Percentiles rank a stretch among this genome's conserved stretches.
Conservation (phyloP, 257 asterid species). For the Voacanga thouarsii region DNA sequence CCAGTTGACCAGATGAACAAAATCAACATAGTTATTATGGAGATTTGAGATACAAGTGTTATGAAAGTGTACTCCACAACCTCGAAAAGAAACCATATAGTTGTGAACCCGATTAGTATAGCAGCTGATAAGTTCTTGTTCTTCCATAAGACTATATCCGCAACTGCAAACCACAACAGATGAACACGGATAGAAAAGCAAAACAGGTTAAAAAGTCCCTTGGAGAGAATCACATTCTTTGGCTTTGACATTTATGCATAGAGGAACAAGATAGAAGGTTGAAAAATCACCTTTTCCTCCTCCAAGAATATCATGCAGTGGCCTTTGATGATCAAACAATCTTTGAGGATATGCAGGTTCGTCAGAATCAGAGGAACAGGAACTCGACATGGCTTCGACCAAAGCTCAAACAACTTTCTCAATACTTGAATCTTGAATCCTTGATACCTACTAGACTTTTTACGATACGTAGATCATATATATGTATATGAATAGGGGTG, state of each 20-base stretch:
- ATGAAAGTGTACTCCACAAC: constrained; percentile 67
- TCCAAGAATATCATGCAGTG: constrained; percentile 59
- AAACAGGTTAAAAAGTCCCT: background rate
- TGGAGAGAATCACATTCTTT: background rate
- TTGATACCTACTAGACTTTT: background rate
- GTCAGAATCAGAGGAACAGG: constrained; percentile 59
- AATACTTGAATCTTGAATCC: background rate
- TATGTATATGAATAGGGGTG: constrained; percentile 5
- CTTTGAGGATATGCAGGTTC: constrained; percentile 36
- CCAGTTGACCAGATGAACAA: constrained; percentile 68
- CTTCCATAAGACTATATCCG: constrained; percentile 68
- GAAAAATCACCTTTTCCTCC: constrained; percentile 59
- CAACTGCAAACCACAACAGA: constrained; percentile 40
- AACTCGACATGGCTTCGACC: constrained; percentile 38
- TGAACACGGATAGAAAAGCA: background rate
- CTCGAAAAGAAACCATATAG: constrained; percentile 72
- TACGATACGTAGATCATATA: background rate
- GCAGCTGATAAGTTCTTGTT: constrained; percentile 67
- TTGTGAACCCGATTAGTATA: constrained; percentile 48
- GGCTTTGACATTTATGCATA: background rate
- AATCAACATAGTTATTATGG: constrained; percentile 47
- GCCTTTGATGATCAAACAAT: constrained; percentile 49
- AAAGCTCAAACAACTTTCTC: background rate
- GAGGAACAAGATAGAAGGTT: background rate
- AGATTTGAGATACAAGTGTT: constrained; percentile 50